A percentile compares a stretch with the other conserved stretches of the same genome.
Conservation (phyloP, 2,329 filamentous ascomycete species). For the Aspergillus sp. region DNA sequence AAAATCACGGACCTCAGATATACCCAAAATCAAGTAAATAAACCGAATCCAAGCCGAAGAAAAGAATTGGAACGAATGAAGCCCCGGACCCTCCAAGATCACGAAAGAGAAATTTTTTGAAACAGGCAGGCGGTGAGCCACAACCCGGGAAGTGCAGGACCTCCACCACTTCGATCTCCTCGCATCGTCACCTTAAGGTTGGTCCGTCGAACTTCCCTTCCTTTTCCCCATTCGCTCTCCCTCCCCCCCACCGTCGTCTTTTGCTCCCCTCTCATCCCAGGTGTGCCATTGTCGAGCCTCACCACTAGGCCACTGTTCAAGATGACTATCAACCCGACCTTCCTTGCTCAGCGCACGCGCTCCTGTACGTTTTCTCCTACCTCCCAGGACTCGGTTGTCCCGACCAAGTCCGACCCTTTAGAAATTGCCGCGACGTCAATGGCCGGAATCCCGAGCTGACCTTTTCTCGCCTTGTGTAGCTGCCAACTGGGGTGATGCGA, state of each 20-base stretch:
- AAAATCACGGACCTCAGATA: background rate
- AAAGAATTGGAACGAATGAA: background rate
- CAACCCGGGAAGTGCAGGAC: background rate
- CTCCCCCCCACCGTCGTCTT: constrained; percentile 9
- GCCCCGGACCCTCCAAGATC: background rate
- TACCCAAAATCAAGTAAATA: background rate
- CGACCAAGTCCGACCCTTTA: constrained; percentile 26
- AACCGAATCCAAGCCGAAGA: constrained; percentile 1
- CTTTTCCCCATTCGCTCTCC: constrained; percentile 16
- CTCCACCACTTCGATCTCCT: constrained; percentile 21
- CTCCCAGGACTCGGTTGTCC: constrained; percentile 7
- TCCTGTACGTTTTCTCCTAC: constrained; percentile 62
- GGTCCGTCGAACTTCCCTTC: constrained; percentile 26
- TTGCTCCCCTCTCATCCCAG: constrained; percentile 6
- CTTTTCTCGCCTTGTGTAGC: constrained; percentile 56
- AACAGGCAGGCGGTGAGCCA: constrained; percentile 42
- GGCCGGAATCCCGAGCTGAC: constrained; percentile 29
- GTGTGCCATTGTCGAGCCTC: constrained; percentile 16
- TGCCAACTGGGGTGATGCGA: constrained; percentile 85
- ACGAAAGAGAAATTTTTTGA: constrained; percentile 36
- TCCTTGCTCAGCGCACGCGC: constrained; percentile 79
- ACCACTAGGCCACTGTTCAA: constrained; percentile 31
- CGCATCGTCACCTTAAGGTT: constrained; percentile 24
- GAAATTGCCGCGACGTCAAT: constrained; percentile 26
- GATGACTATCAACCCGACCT: constrained; percentile 91